Evolutionary conservation across 2,329 filamentous ascomycete species (phyloP).

Genomic region (Calonectria leucothoes): DNA sequence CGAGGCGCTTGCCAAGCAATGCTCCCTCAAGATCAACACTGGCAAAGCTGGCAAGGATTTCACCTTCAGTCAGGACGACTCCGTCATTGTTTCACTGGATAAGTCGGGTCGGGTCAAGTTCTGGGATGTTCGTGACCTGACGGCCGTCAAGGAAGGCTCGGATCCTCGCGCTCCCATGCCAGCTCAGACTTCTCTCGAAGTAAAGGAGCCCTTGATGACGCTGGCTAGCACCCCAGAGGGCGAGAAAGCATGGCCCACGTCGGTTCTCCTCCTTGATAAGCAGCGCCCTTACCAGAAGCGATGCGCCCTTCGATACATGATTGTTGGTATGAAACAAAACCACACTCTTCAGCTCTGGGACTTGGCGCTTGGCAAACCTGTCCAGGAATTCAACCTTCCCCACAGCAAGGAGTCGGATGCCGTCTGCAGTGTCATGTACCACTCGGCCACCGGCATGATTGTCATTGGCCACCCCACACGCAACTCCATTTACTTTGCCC

Average conservation of each 20-base stretch:
- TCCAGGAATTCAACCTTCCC: constrained; percentile 96
- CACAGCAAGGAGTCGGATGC: constrained; percentile 96
- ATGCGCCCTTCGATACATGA: constrained; percentile 90
- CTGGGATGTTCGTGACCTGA: constrained; percentile 93
- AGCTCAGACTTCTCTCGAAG: constrained; percentile 73
- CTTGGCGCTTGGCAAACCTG: constrained; percentile 91
- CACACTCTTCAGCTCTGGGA: constrained; percentile 99
- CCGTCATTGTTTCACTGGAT: constrained; percentile 92
- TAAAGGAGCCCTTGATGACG: constrained; percentile 88
- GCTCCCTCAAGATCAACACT: constrained; percentile 92
- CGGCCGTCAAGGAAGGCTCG: constrained; percentile 62
- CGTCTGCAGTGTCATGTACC: constrained; percentile 97
- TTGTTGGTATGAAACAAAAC: constrained; percentile 99
- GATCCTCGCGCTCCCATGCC: constrained; percentile 65
- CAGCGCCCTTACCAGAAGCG: constrained; percentile 91
- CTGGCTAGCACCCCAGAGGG: constrained; percentile 86
- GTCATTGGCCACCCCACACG: constrained; percentile 95
- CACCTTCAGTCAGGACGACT: constrained; percentile 96
- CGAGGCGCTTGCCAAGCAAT: constrained; percentile 87
- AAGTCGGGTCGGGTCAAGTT: constrained; percentile 97
- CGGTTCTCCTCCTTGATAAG: constrained; percentile 96
- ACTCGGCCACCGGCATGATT: constrained; percentile 91
- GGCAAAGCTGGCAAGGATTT: constrained; percentile 99
- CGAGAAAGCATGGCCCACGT: constrained; percentile 97
- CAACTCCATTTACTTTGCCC: constrained; percentile 97